A percentile compares a stretch with the other conserved stretches of the same genome.
These are phyloP conservation scores for Voacanga thouarsii DNA, from an alignment of 257 asterid genomes.

Conservation along the genomic window DNA sequence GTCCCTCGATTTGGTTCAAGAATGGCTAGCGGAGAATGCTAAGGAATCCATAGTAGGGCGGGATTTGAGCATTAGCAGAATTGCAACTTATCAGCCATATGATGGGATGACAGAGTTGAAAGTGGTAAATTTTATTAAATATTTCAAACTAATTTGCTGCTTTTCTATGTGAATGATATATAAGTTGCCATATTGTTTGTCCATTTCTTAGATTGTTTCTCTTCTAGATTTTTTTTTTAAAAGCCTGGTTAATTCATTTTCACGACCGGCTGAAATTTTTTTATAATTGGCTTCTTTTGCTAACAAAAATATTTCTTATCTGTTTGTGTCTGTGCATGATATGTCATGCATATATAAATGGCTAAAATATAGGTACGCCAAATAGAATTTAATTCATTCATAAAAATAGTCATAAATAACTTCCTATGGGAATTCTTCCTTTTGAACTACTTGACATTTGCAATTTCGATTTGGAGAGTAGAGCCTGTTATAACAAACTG, in stretches of 20 bases:
- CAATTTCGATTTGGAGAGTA: background rate
- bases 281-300: background rate
- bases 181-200: background rate
- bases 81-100: slow-evolving; percentile 54
- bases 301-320: background rate
- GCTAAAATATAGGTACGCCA: background rate
- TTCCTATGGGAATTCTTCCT: no score
- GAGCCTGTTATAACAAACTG: background rate
- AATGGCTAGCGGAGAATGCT: slow-evolving; percentile 46
- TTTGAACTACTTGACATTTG: background rate
- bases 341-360: background rate
- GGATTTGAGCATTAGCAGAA: slow-evolving; percentile 33
- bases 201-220: background rate
- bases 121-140: slow-evolving; percentile 33
- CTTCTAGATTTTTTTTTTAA: background rate
- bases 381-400: background rate
- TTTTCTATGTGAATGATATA: background rate
- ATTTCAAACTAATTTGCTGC: background rate
- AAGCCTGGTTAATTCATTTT: background rate
- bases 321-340: background rate
- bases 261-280: background rate
- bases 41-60: slow-evolving; percentile 32
- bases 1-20: slow-evolving; percentile 52
- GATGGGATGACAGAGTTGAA: slow-evolving; percentile 62
- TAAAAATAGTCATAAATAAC: background rate